These are phyloP conservation scores for Graphilbum ipis-grandicollis DNA, from an alignment of 2,329 filamentous ascomycete species.

Conservation along the genomic window DNA sequence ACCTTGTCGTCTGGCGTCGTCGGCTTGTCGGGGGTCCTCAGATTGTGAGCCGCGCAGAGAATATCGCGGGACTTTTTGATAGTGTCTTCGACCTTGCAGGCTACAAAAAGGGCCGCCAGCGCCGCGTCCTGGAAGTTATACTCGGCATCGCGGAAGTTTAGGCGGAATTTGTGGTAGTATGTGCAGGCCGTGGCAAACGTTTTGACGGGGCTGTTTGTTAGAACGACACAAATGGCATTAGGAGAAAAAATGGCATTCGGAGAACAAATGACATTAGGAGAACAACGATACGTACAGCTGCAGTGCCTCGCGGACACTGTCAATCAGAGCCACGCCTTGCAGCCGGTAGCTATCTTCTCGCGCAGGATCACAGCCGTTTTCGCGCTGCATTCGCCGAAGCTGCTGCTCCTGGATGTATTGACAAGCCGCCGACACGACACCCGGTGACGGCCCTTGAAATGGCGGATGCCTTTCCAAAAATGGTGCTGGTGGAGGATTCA, in stretches of 20 bases:
- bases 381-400: slow-evolving; percentile 54
- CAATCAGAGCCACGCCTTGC: slow-evolving; percentile 78
- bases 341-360: slow-evolving; percentile 68
- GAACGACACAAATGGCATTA: background rate
- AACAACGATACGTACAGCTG: slow-evolving; percentile 45
- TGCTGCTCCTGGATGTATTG: slow-evolving; percentile 74
- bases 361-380: slow-evolving; percentile 53
- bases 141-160: slow-evolving; percentile 69
- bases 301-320: slow-evolving; percentile 62
- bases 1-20: slow-evolving; percentile 70
- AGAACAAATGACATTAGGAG: background rate
- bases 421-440: slow-evolving; percentile 29
- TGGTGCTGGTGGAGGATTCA: background rate
- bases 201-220: slow-evolving; percentile 51
- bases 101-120: slow-evolving; percentile 73
- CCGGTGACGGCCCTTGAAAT: slow-evolving; percentile 16
- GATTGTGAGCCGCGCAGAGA: slow-evolving; percentile 73
- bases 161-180: slow-evolving; percentile 86
- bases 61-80: slow-evolving; percentile 94
- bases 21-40: slow-evolving; percentile 52
- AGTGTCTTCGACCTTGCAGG: slow-evolving; percentile 96
- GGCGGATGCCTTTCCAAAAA: slow-evolving; percentile 8
- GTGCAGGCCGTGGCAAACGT: slow-evolving; percentile 84
- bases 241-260: background rate
- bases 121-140: slow-evolving; percentile 80